Evolutionary conservation across 306 rosid genomes (phyloP).

Genomic region (Ammopiptanthus mongolicus): DNA sequence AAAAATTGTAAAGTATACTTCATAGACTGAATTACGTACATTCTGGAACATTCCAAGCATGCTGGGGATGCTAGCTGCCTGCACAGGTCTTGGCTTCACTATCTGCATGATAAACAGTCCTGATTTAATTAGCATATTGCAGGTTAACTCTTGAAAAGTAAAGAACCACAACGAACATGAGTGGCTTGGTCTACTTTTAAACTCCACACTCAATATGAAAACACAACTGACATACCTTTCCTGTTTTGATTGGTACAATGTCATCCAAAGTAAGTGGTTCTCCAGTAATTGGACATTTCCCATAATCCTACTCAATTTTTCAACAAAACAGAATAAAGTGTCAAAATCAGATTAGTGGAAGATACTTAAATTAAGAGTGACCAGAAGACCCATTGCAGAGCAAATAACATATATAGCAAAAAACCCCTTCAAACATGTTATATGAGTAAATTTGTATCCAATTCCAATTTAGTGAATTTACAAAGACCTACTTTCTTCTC

Average conservation of each 20-base stretch:
- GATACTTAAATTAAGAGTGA: neutral
- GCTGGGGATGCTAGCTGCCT: conserved; percentile 99
- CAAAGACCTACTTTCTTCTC: neutral
- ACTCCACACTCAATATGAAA: neutral
- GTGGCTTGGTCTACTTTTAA: neutral
- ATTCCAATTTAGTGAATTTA: too few species aligned
- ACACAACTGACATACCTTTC: conserved; percentile 57
- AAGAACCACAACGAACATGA: neutral
- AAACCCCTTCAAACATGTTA: neutral
- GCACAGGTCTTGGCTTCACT: conserved; percentile 95
- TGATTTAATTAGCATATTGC: conserved; percentile 15
- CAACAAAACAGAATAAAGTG: conserved; percentile 13
- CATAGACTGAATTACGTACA: conserved; percentile 47
- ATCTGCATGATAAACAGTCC: conserved; percentile 55
- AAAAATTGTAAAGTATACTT: neutral
- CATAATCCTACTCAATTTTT: conserved; percentile 63
- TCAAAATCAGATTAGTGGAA: conserved; percentile 3
- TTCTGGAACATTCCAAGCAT: conserved; percentile 98
- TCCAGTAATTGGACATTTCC: conserved; percentile 93
- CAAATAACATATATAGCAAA: neutral
- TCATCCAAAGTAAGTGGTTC: conserved; percentile 76
- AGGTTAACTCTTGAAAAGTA: neutral
- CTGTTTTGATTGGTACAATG: conserved; percentile 76
- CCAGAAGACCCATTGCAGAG: neutral
- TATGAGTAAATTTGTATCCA: neutral